phyloP scores from a whole-genome alignment of 192 early-diverging fungal species.

The Backusella mclennaniae region DNA sequence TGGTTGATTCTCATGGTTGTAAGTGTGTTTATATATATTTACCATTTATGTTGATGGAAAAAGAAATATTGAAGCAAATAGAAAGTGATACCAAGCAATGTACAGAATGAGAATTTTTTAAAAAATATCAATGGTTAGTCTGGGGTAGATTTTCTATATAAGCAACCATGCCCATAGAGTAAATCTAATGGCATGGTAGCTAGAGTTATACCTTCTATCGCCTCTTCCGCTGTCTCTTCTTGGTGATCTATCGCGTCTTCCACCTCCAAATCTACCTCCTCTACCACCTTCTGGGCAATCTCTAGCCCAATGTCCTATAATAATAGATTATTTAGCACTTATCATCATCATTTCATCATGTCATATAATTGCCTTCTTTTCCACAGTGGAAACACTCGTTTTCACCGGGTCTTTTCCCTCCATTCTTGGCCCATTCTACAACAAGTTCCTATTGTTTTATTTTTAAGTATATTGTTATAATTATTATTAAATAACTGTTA shows the following conservation, averaged over 20 bases:
- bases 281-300: slow-evolving; percentile 39
- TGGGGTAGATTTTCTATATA: too few species aligned
- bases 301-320: slow-evolving; percentile 50
- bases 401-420: slow-evolving; percentile 46
- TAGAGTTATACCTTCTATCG: slow-evolving; percentile 28
- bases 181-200: neutral
- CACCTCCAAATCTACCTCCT: slow-evolving; percentile 10
- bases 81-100: neutral
- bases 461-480: neutral
- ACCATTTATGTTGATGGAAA: too few species aligned
- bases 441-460: slow-evolving; percentile 31
- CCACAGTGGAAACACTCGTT: slow-evolving; percentile 50
- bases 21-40: too few species aligned
- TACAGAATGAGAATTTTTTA: neutral
- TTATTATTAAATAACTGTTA: slow-evolving; percentile 10
- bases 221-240: slow-evolving; percentile 15
- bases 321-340: neutral
- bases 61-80: too few species aligned
- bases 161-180: too few species aligned
- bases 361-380: slow-evolving; percentile 4
- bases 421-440: slow-evolving; percentile 59
- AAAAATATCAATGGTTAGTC: neutral
- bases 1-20: too few species aligned
- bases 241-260: slow-evolving; percentile 2
- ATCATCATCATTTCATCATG: neutral